Conservation (phyloP, 140 eudicot species). For the Cichorium intybus region DNA sequence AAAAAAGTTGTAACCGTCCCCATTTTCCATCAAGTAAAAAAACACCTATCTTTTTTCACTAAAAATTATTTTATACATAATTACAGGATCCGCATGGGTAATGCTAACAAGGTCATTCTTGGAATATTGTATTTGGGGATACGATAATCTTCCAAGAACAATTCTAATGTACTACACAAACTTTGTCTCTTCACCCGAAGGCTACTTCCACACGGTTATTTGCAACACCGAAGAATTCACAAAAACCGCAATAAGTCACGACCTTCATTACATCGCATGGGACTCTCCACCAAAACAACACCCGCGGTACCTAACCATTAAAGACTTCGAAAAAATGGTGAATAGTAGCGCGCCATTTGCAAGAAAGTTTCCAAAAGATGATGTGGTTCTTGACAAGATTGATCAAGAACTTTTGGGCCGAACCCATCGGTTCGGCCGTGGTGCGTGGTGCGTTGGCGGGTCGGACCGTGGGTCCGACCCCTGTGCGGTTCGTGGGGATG, state of each 20-base stretch:
- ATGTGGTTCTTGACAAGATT: slow-evolving; percentile 81
- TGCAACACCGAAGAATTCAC: slow-evolving; percentile 85
- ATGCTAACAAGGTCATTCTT: slow-evolving; percentile 81
- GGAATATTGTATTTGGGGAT: slow-evolving; percentile 96
- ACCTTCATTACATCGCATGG: slow-evolving; percentile 98
- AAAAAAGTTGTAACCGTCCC: too few relatives aligned
- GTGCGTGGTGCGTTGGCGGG: slow-evolving; percentile 92
- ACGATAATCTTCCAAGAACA: slow-evolving; percentile 90
- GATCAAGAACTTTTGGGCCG: slow-evolving; percentile 76
- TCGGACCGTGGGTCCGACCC: slow-evolving; percentile 72
- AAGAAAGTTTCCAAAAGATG: slow-evolving; percentile 78
- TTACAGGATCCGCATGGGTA: slow-evolving; percentile 97
- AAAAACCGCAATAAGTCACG: slow-evolving; percentile 76
- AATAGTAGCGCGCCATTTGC: slow-evolving; percentile 93
- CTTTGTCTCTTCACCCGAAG: slow-evolving; percentile 93
- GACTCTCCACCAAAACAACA: slow-evolving; percentile 96
- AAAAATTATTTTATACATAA: background rate
- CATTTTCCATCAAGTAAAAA: too few relatives aligned
- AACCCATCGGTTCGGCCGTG: slow-evolving; percentile 61
- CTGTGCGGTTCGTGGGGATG: slow-evolving; percentile 66
- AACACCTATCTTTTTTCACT: background rate
- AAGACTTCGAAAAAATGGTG: slow-evolving; percentile 75
- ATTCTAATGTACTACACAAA: slow-evolving; percentile 89
- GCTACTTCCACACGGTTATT: slow-evolving; percentile 92
- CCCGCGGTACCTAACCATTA: slow-evolving; percentile 67